Base-by-base conservation (phyloP, 768 basidiomycete genomes). In the Mycena leptocephala region DNA sequence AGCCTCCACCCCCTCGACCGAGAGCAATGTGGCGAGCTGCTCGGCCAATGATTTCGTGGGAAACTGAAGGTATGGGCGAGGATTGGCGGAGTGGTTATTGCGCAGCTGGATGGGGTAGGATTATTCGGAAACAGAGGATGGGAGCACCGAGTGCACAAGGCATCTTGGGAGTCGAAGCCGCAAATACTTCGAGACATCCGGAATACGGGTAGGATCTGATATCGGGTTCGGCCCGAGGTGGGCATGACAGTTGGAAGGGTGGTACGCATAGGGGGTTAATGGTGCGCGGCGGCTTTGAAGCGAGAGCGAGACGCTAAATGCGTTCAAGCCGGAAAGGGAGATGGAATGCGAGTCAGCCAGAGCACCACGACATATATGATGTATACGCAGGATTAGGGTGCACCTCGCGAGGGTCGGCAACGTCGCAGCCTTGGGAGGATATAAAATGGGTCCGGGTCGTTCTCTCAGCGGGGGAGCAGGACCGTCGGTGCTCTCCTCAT, bases 321-420 rank as follows among this genome's bases (percentile, higher is more conserved):
- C 78, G 59, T 76, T 82, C 83, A 84, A 7, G 82, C 82, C 76
- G 73, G 24, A 80, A 81, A 0, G 83, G 78, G 2, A 83, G 77
- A 26, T 82, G 81, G 70, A 77, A 84, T 81, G 79, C 0, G 79
- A 24, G 59, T 84, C 2, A 84, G 78, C 83, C 83, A 84, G 2
- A 78, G 43, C 7, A 83, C 79, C 0, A 82, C 33, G 2, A 79
- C 28, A 51, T 84, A 83, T 20, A 83, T 71, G 0, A 76, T n/a
- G 53, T 80, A 76, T 0, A 83, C 78, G 73, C 70, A 0, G 20
- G 63, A 46, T 82, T 78, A 0, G 76, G 77, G 53, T 82, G 80
- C 8, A 81, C 46, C 33, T 78, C 43, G 3, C 2, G 0, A 13
- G 56, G 0, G 69, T 70, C 0, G 69, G 69, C 8, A 70, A 32